Base-by-base conservation (phyloP, 768 basidiomycete genomes). In the Tephrocybe rancida region DNA sequence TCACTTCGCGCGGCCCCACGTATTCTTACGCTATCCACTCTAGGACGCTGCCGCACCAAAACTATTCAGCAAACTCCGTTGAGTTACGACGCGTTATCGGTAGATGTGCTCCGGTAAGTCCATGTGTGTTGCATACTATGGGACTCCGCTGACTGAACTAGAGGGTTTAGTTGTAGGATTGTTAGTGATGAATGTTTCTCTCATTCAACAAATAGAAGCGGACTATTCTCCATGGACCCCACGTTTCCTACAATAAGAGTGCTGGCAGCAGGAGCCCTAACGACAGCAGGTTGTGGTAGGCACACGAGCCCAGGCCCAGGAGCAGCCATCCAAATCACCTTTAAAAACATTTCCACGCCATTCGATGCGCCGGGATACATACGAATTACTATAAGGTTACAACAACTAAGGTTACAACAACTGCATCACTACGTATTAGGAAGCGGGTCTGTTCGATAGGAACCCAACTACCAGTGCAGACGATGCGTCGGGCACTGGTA, bases 401-500 rank as follows among this genome's bases (percentile, higher is more conserved):
- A 13, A 37, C 35, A 7, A 16, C 35, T 13, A 37, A 37, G 11
- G 35, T 6, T 37, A 37, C 16, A 8, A 37, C 35, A 37, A 37
- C 8, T 37, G n/a, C 35, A 37, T 37, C 4, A 37, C n/a, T n/a
- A n/a, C n/a, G n/a, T n/a, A n/a, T n/a, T 37, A 37, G 35, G 5
- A 6, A 7, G 35, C 10, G n/a, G 14, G 14, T 16, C 10, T 37
- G 5, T 37, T 16, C n/a, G n/a, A 5, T 37, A 8, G 30, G 35
- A 9, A 16, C n/a, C n/a, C n/a, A n/a, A 32, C 21, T 69, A 94
- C 93, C 93, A 96, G 64, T 92, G 86, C 42, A 95, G 73, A 34
- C 73, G 77, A 70, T 96, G 95, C 2, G 89, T 94, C 0, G 95
- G 87, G 71, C 95, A 98, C 62, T 95, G 91, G 67, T 97, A 97